Evolutionary conservation across 1,284 basidiomycete species (phyloP).

Genomic region (Heterobasidion occidentale): DNA sequence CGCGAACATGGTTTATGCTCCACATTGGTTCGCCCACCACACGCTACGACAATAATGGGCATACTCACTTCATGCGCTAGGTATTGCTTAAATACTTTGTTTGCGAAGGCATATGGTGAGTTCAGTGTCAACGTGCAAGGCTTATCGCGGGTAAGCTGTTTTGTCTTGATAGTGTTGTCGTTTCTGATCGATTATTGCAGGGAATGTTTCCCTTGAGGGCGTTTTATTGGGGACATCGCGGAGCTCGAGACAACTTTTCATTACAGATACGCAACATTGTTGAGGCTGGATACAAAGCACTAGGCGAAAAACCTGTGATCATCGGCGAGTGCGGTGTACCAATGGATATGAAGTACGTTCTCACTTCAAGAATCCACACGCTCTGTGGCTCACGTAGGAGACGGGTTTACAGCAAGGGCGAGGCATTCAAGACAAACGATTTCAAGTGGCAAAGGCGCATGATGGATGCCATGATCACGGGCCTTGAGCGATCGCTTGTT

Average conservation of each 20-base stretch:
- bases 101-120: constrained; percentile 73
- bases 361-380: neutral
- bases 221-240: constrained; percentile 82
- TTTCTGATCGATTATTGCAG: constrained; percentile 27
- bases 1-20: constrained; percentile 78
- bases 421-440: constrained; percentile 67
- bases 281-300: constrained; percentile 50
- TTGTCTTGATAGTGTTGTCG: neutral
- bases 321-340: constrained; percentile 91
- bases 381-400: neutral
- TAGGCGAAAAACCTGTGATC: constrained; percentile 76
- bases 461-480: constrained; percentile 87
- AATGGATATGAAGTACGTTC: constrained; percentile 86
- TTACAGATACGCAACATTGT: constrained; percentile 80
- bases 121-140: constrained; percentile 90
- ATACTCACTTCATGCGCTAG: constrained; percentile 26
- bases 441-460: constrained; percentile 78
- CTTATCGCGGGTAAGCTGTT: constrained; percentile 57
- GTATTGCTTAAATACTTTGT: constrained; percentile 87
- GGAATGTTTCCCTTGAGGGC: constrained; percentile 77
- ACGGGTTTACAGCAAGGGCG: constrained; percentile 43
- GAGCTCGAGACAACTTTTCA: constrained; percentile 74
- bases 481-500: constrained; percentile 62
- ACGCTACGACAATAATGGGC: neutral
- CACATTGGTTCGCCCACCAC: constrained; percentile 65